Percentiles rank a stretch among this genome's conserved stretches.
These are phyloP conservation scores for Ustulina deusta DNA, from an alignment of 2,329 filamentous ascomycete species.

Conservation along the genomic window DNA sequence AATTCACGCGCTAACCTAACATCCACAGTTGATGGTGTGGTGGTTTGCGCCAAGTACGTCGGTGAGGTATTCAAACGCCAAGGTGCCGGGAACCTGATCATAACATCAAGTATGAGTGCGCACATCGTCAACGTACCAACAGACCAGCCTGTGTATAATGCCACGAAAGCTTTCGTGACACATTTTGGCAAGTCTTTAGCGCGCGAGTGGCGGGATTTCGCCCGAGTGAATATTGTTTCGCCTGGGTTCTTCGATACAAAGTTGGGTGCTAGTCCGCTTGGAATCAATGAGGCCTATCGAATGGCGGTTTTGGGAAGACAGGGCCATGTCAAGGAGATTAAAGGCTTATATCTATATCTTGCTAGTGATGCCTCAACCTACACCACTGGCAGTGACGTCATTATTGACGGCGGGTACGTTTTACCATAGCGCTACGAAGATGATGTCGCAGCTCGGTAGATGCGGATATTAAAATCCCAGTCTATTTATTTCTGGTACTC, in stretches of 20 bases:
- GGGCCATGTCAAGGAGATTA: conserved; percentile 42
- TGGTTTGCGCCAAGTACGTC: conserved; percentile 39
- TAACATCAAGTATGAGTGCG: conserved; percentile 56
- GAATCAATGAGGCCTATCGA: conserved; percentile 36
- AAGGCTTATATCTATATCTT: conserved; percentile 41
- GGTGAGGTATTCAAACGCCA: conserved; percentile 41
- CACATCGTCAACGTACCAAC: conserved; percentile 64
- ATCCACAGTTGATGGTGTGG: conserved; percentile 38
- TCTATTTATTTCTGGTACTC: not conserved
- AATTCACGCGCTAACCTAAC: conserved; percentile 15
- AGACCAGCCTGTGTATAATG: conserved; percentile 69
- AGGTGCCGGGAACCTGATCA: conserved; percentile 43
- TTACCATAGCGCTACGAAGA: conserved; percentile 24
- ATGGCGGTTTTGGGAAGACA: conserved; percentile 41
- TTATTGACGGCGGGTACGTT: conserved; percentile 41
- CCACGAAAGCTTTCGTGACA: conserved; percentile 66
- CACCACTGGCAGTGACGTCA: conserved; percentile 39
- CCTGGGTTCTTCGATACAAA: conserved; percentile 66
- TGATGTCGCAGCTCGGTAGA: not conserved
- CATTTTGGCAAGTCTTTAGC: conserved; percentile 68
- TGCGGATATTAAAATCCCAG: not conserved
- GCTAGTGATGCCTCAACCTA: conserved; percentile 41
- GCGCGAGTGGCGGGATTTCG: conserved; percentile 68
- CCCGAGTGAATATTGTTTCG: conserved; percentile 66
- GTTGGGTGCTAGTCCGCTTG: conserved; percentile 37